Evolutionary conservation across 345 rosid genomes (phyloP).

Genomic region (Lumnitzera littorea): DNA sequence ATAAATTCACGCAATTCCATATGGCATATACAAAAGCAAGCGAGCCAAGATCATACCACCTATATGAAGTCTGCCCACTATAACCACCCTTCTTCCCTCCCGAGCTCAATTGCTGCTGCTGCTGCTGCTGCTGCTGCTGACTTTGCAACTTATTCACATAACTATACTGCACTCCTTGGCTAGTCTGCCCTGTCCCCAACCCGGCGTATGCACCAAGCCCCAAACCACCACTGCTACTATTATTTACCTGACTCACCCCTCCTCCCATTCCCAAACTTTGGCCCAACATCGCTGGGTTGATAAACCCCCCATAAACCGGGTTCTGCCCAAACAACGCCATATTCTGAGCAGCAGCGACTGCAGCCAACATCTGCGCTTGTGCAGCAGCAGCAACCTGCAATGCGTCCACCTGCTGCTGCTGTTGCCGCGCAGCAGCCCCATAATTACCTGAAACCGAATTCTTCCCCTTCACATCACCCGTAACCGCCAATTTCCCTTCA

Average conservation of each 20-base stretch:
- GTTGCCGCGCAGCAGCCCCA: constrained; percentile 16
- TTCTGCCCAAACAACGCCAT: constrained; percentile 29
- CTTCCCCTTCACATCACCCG: constrained; percentile 18
- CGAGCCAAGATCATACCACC: constrained; percentile 36
- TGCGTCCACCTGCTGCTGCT: constrained; percentile 22
- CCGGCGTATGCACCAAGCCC: constrained; percentile 38
- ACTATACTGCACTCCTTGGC: constrained; percentile 14
- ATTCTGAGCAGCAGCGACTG: constrained; percentile 26
- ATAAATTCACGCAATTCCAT: constrained; percentile 7
- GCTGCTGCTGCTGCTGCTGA: constrained; percentile 19
- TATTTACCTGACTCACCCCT: constrained; percentile 12
- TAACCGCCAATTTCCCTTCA: constrained; percentile 18
- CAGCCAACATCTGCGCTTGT: constrained; percentile 25
- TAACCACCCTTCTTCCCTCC: constrained; percentile 30
- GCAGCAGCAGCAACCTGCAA: constrained; percentile 10
- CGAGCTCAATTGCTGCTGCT: constrained; percentile 14
- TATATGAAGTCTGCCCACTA: constrained; percentile 28
- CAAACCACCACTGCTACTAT: constrained; percentile 32
- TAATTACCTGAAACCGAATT: constrained; percentile 7
- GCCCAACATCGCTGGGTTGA: constrained; percentile 34
- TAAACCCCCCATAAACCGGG: constrained; percentile 20
- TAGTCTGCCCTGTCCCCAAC: constrained; percentile 32
- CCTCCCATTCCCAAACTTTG: constrained; percentile 12
- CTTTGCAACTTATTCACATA: constrained; percentile 24
- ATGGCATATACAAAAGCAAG: constrained; percentile 4